These are phyloP conservation scores for Acorus calamus DNA, from an alignment of 106 monocot genomes.

Conservation along the genomic window DNA sequence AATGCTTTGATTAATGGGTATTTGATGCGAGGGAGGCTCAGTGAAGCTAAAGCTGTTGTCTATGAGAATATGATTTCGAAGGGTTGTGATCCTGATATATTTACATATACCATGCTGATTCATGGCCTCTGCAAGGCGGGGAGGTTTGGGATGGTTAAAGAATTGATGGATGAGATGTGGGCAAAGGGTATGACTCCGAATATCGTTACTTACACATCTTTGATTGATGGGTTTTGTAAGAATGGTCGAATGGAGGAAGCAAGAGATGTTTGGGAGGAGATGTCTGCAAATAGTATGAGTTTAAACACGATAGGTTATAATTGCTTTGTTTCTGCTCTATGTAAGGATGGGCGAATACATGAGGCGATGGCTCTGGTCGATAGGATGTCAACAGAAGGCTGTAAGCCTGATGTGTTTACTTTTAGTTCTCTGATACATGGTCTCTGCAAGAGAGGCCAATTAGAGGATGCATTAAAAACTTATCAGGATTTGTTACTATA, in stretches of 20 bases:
- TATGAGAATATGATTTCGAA: constrained; percentile 26
- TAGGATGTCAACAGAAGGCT: constrained; percentile 55
- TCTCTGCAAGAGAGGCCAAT: constrained; percentile 35
- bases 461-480: constrained; percentile 53
- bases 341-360: constrained; percentile 38
- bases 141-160: constrained; percentile 37
- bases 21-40: constrained; percentile 34
- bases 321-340: constrained; percentile 50
- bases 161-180: constrained; percentile 56
- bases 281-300: constrained; percentile 46
- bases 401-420: constrained; percentile 65
- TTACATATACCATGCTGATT: constrained; percentile 71
- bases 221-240: constrained; percentile 66
- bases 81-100: constrained; percentile 53
- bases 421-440: constrained; percentile 72
- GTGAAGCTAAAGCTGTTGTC: constrained; percentile 44
- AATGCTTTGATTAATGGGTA: constrained; percentile 69
- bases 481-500: constrained; percentile 52
- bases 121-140: constrained; percentile 67
- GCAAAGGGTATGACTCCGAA: constrained; percentile 39
- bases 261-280: constrained; percentile 40
- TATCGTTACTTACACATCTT: constrained; percentile 62
- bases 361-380: constrained; percentile 46
- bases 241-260: constrained; percentile 37
- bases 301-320: constrained; percentile 64